Evolutionary conservation across 805 yeast genomes (phyloP).

Genomic region (Wickerhamiella hasegawae): DNA sequence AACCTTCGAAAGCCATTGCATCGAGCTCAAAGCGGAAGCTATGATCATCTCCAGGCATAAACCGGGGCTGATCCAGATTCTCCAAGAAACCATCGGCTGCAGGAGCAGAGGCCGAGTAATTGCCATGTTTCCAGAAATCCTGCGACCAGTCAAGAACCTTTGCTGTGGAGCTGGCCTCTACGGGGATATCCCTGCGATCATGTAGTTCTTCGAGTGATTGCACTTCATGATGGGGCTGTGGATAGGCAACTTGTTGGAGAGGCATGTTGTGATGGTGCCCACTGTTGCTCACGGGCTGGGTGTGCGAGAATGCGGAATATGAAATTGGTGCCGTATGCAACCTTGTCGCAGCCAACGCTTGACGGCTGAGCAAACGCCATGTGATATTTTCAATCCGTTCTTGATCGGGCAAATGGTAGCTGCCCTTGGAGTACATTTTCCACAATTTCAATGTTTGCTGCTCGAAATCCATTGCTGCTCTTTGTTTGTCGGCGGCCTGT

Average conservation of each 20-base stretch:
- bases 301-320: no score
- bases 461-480: neutral
- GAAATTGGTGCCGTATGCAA: no score
- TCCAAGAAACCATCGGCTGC: neutral
- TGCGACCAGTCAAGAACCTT: neutral
- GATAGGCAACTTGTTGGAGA: no score
- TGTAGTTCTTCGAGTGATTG: no score
- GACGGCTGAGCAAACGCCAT: constrained; percentile 59
- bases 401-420: constrained; percentile 55
- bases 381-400: constrained; percentile 70
- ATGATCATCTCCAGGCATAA: no score
- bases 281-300: neutral
- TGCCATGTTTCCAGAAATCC: neutral
- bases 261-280: no score
- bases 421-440: constrained; percentile 70
- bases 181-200: neutral
- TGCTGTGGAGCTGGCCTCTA: no score
- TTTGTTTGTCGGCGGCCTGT: neutral
- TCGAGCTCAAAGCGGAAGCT: constrained; percentile 6
- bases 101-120: neutral
- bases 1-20: constrained; percentile 6
- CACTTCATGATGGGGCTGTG: no score
- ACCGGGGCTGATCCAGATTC: neutral
- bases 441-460: constrained; percentile 28
- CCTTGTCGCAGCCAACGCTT: no score